These are phyloP conservation scores for Moniliophthora roreri DNA, from an alignment of 1,284 basidiomycete genomes.

Conservation along the genomic window DNA sequence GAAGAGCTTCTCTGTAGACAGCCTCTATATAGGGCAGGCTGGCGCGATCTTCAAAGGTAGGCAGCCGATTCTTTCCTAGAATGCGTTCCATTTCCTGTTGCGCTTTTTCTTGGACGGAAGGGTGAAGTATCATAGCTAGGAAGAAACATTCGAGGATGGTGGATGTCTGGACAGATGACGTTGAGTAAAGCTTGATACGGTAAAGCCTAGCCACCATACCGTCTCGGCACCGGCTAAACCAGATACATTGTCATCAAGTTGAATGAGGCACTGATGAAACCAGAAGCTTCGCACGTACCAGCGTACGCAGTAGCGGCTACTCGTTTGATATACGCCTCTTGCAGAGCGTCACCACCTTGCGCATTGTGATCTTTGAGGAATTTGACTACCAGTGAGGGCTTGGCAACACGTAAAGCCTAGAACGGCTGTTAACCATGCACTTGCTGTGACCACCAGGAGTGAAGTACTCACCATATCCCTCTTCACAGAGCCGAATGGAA, in stretches of 20 bases:
- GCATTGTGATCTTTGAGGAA: too few relatives aligned
- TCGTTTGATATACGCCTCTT: too few relatives aligned
- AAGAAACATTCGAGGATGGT: constrained; percentile 37
- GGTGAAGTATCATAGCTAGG: constrained; percentile 40
- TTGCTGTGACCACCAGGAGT: too few relatives aligned
- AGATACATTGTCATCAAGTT: background rate
- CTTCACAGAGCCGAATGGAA: too few relatives aligned
- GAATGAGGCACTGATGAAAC: too few relatives aligned
- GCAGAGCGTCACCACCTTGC: too few relatives aligned
- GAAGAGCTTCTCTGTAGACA: constrained; percentile 34
- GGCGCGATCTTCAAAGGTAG: constrained; percentile 33
- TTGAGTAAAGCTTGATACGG: background rate
- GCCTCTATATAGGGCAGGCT: constrained; percentile 36
- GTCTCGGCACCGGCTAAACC: constrained; percentile 1
- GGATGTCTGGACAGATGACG: constrained; percentile 26
- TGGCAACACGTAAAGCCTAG: background rate
- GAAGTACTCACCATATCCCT: too few relatives aligned
- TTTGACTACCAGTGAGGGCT: background rate
- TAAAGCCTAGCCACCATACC: constrained; percentile 18
- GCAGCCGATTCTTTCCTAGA: constrained; percentile 32
- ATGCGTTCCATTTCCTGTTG: constrained; percentile 35
- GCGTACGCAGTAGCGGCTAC: too few relatives aligned
- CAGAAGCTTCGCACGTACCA: too few relatives aligned
- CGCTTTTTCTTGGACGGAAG: constrained; percentile 36
- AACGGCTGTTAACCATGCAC: too few relatives aligned